Percentiles rank a stretch among this genome's conserved stretches.
Conservation (phyloP, 768 basidiomycete species). For the Russula sp. region DNA sequence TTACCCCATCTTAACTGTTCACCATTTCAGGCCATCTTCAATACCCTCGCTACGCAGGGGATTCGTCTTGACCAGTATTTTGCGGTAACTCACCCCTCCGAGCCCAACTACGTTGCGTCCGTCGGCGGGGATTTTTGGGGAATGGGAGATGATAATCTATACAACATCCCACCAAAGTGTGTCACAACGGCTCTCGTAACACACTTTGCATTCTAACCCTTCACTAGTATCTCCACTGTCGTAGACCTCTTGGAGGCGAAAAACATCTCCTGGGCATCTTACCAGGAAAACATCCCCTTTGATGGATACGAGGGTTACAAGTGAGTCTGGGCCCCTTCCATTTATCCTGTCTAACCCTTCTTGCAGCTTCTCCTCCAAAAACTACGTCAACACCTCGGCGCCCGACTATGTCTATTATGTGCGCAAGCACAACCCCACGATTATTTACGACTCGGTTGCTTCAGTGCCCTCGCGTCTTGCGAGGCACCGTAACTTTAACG, state of each 20-base stretch:
- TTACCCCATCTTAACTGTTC: slow-evolving; percentile 16
- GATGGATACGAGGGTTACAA: slow-evolving; percentile 42
- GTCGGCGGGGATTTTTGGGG: slow-evolving; percentile 56
- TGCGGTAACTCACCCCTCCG: slow-evolving; percentile 54
- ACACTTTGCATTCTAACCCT: background rate
- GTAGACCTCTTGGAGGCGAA: slow-evolving; percentile 59
- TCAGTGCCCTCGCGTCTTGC: slow-evolving; percentile 41
- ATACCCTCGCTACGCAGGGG: slow-evolving; percentile 47
- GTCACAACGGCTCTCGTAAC: background rate
- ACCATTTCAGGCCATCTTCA: slow-evolving; percentile 35
- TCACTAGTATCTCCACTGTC: slow-evolving; percentile 45
- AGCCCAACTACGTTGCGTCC: slow-evolving; percentile 57
- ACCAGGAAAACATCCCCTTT: slow-evolving; percentile 57
- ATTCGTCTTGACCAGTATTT: slow-evolving; percentile 46
- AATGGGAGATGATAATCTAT: slow-evolving; percentile 43
- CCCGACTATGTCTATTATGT: slow-evolving; percentile 49
- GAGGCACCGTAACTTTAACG: slow-evolving; percentile 58
- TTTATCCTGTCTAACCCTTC: background rate
- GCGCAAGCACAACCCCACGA: slow-evolving; percentile 56
- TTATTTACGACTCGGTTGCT: slow-evolving; percentile 52
- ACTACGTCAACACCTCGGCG: slow-evolving; percentile 40
- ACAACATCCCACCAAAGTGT: slow-evolving; percentile 33
- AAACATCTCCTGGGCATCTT: slow-evolving; percentile 57
- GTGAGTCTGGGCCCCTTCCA: slow-evolving; percentile 9
- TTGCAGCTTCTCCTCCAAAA: slow-evolving; percentile 38